Conservation (phyloP, 805 yeast genomes). For the Scheffersomyces spartinae region DNA sequence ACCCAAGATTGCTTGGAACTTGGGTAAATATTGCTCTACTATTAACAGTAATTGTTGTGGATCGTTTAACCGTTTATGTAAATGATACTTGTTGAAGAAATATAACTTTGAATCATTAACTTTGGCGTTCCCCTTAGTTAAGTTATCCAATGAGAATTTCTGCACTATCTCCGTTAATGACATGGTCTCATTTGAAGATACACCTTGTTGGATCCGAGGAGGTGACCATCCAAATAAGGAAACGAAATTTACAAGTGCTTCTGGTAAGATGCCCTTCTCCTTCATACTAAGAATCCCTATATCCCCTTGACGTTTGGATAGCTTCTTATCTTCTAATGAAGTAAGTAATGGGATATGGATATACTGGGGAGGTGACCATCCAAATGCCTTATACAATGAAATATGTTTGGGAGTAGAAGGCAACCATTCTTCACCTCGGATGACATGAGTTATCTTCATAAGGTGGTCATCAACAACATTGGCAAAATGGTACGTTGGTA, state of each 20-base stretch:
- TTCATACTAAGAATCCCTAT: conserved; percentile 52
- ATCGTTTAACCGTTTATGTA: conserved; percentile 31
- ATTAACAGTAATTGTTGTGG: conserved; percentile 22
- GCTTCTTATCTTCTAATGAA: conserved; percentile 56
- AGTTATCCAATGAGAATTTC: conserved; percentile 51
- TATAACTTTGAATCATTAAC: conserved; percentile 69
- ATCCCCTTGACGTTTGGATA: conserved; percentile 82
- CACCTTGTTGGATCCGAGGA: conserved; percentile 37
- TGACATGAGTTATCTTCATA: conserved; percentile 88
- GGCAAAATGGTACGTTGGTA: conserved; percentile 96
- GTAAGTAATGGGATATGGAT: conserved; percentile 89
- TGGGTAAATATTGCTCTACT: conserved; percentile 17
- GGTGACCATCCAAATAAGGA: conserved; percentile 96
- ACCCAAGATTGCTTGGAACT: conserved; percentile 6
- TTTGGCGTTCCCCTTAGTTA: conserved; percentile 90
- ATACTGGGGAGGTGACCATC: conserved; percentile 73
- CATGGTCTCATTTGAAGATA: conserved; percentile 40
- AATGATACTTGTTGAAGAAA: conserved; percentile 67
- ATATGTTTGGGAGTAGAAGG: conserved; percentile 93
- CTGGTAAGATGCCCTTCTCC: conserved; percentile 63
- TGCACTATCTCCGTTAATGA: conserved; percentile 38
- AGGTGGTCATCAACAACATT: conserved; percentile 90
- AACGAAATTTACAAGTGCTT: conserved; percentile 76
- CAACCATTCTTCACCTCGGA: conserved; percentile 97
- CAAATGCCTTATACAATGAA: conserved; percentile 75